These are phyloP conservation scores for Hypomyces rosellus DNA, from an alignment of 2,329 filamentous ascomycete genomes.

Conservation along the genomic window DNA sequence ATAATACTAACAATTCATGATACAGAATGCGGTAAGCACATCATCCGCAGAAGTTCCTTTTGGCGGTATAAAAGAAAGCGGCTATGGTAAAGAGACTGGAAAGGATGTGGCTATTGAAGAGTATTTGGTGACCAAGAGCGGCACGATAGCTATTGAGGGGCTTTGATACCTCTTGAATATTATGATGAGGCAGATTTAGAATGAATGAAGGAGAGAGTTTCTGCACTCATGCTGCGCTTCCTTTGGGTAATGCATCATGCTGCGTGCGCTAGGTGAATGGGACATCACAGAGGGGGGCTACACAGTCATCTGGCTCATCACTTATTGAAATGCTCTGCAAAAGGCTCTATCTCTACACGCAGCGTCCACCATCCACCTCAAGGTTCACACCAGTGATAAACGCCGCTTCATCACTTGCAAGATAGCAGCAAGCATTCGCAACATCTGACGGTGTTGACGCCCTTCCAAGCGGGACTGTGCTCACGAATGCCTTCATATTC, in stretches of 20 bases:
- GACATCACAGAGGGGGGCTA: too few relatives aligned
- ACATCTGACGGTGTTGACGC: slow-evolving; percentile 56
- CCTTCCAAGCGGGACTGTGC: slow-evolving; percentile 48
- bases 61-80: slow-evolving; percentile 43
- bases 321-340: too few relatives aligned
- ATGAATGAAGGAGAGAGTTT: too few relatives aligned
- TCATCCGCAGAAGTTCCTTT: slow-evolving; percentile 40
- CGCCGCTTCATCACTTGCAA: slow-evolving; percentile 63
- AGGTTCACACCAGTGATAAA: slow-evolving; percentile 71
- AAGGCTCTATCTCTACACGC: slow-evolving; percentile 13
- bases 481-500: slow-evolving; percentile 49
- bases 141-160: slow-evolving; percentile 34
- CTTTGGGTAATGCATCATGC: neutral
- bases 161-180: slow-evolving; percentile 2
- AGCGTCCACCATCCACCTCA: slow-evolving; percentile 34
- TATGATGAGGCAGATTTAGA: too few relatives aligned
- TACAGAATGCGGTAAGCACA: slow-evolving; percentile 33
- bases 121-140: slow-evolving; percentile 40
- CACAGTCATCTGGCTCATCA: too few relatives aligned
- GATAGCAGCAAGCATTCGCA: slow-evolving; percentile 62
- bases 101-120: slow-evolving; percentile 43
- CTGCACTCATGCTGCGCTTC: neutral
- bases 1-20: neutral
- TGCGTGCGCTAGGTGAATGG: too few relatives aligned
- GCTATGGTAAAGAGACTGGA: slow-evolving; percentile 41